Base-by-base conservation (phyloP, 306 rosid genomes). In the Parietaria judaica region DNA sequence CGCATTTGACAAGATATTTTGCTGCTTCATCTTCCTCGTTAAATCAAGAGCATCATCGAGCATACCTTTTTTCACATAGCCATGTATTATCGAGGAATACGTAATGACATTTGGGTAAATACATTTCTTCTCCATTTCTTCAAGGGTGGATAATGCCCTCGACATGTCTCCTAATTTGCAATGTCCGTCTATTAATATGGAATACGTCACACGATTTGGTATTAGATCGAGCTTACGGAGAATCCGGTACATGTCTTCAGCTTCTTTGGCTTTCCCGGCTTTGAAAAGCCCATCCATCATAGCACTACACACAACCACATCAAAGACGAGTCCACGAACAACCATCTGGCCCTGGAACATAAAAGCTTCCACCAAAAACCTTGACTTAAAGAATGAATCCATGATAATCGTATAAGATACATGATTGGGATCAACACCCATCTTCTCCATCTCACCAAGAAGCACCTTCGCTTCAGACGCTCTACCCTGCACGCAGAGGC, bases 221-320 rank as follows among this genome's bases (percentile, higher is more conserved):
- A 74, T 62, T 63, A 84, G 76, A 69, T 79, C 76, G 68, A 77
- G 76, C 73, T 80, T 80, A 35, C 70, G 68, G 61, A 80, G 75
- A 65, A 67, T 86, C 56, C 15, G 67, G 57, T 82, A 84, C 81
- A 81, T 66, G 62, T 66, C 67, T 72, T 79, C 86, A 4, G 94
- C 96, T 48, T 86, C 94, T 68, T 59, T 49, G 46, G 61, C 11
- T 70, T 72, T 83, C 56, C 90, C 88, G 74, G 57, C 77, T 77
- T 82, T 88, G 67, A 86, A 88, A 56, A 92, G 95, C 44, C 95
- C 96, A 74, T 78, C 83, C 74, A 92, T 77, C 53, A 88, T 60
- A 64, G 81, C 69, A 75, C 95, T 82, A 67, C 76, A 89, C 46
- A 67, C n/a, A 66, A 86, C 74, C 36, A 82, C 56, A 86, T 92